These are phyloP conservation scores for Ogataea trehalophila DNA, from an alignment of 805 yeast species.

Conservation along the genomic window DNA sequence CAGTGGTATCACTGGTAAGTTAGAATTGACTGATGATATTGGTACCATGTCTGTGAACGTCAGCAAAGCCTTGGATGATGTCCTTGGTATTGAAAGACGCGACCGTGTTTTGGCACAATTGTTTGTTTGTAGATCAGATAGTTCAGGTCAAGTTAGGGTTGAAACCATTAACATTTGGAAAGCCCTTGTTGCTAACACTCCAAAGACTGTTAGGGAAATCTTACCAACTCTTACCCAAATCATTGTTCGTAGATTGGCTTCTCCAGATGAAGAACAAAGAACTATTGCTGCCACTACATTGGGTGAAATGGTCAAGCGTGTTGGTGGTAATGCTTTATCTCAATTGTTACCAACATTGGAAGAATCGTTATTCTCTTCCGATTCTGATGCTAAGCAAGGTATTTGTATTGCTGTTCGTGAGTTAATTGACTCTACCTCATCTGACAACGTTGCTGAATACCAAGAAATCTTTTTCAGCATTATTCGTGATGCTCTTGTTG, in stretches of 20 bases:
- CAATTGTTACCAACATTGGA: conserved; percentile 83
- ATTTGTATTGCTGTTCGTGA: conserved; percentile 91
- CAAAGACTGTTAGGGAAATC: conserved; percentile 88
- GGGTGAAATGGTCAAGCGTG: conserved; percentile 92
- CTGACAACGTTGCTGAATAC: conserved; percentile 55
- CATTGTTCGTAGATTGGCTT: conserved; percentile 78
- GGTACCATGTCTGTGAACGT: conserved; percentile 45
- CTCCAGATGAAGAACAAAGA: conserved; percentile 73
- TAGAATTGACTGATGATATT: conserved; percentile 57
- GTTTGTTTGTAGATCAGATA: conserved; percentile 92
- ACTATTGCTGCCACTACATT: conserved; percentile 88
- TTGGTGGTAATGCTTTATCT: conserved; percentile 80
- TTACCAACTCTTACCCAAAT: conserved; percentile 76
- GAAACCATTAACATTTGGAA: conserved; percentile 96
- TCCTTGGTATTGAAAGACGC: conserved; percentile 83
- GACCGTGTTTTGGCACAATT: conserved; percentile 81
- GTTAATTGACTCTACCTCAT: conserved; percentile 68
- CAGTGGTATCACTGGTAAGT: conserved; percentile 80
- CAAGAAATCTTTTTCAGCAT: conserved; percentile 68
- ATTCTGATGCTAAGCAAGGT: conserved; percentile 90
- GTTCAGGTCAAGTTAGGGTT: conserved; percentile 78
- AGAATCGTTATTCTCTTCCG: conserved; percentile 52
- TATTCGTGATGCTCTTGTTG: conserved; percentile 75
- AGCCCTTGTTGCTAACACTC: conserved; percentile 92
- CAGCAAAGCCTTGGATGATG: conserved; percentile 61